phyloP scores from a whole-genome alignment of 2,329 filamentous ascomycete species.

The Alternaria rosae region DNA sequence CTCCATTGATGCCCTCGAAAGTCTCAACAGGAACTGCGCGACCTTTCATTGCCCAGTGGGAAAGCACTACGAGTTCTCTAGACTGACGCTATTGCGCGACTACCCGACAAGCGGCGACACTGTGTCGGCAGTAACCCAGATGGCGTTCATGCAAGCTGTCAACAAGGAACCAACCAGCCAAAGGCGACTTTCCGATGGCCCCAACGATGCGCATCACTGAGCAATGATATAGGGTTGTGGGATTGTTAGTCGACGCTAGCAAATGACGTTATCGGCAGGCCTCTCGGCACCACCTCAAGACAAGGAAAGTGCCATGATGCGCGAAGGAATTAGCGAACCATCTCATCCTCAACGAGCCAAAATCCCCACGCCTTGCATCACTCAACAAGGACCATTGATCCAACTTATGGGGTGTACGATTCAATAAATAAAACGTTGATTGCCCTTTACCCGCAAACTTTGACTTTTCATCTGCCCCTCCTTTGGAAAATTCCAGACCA shows the following conservation, averaged over 20 bases:
- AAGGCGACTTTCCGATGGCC: slow-evolving; percentile 1
- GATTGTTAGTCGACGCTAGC: slow-evolving; percentile 17
- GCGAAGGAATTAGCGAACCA: slow-evolving; percentile 20
- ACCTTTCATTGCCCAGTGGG: neutral
- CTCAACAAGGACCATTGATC: slow-evolving; percentile 22
- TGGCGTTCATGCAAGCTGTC: slow-evolving; percentile 10
- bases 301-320: slow-evolving; percentile 17
- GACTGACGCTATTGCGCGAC: neutral
- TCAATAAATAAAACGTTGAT: slow-evolving; percentile 31
- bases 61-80: neutral
- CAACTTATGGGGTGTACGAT: slow-evolving; percentile 18
- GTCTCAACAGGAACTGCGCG: neutral
- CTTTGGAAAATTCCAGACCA: slow-evolving; percentile 43
- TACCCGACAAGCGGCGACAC: slow-evolving; percentile 8
- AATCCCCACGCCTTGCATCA: slow-evolving; percentile 27
- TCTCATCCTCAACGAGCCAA: slow-evolving; percentile 20
- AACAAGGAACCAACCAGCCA: slow-evolving; percentile 13
- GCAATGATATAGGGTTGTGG: slow-evolving; percentile 23
- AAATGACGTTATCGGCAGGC: slow-evolving; percentile 31
- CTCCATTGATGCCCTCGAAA: neutral
- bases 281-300: slow-evolving; percentile 16
- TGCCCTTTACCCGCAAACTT: slow-evolving; percentile 11
- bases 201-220: slow-evolving; percentile 16
- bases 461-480: slow-evolving; percentile 11
- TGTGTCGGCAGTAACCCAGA: slow-evolving; percentile 12